Conservation (phyloP, 2,329 filamentous ascomycete species). For the Talaromyces pinophilus region DNA sequence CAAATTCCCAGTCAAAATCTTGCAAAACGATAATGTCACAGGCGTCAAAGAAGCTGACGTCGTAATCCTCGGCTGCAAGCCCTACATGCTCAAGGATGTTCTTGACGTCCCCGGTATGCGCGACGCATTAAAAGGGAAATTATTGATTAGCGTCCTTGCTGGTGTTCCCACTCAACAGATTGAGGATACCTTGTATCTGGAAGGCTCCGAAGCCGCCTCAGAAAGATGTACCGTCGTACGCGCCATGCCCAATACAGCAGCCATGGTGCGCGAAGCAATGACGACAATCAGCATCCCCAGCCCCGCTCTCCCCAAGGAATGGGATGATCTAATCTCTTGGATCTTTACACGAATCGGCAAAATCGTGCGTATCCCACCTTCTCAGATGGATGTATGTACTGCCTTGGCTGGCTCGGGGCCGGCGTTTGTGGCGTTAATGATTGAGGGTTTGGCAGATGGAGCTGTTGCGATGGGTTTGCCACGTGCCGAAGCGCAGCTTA, state of each 20-base stretch:
- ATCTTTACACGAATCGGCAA: slow-evolving; percentile 57
- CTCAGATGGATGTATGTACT: slow-evolving; percentile 59
- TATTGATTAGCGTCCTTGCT: slow-evolving; percentile 78
- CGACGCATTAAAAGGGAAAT: slow-evolving; percentile 73
- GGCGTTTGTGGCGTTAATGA: slow-evolving; percentile 61
- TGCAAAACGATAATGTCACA: slow-evolving; percentile 70
- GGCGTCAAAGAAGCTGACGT: slow-evolving; percentile 70
- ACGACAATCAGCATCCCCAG: slow-evolving; percentile 68
- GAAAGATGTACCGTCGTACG: slow-evolving; percentile 62
- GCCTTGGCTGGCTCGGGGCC: slow-evolving; percentile 63
- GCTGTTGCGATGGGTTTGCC: slow-evolving; percentile 65
- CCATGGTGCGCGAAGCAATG: slow-evolving; percentile 77
- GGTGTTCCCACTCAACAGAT: slow-evolving; percentile 73
- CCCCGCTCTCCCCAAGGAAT: slow-evolving; percentile 49
- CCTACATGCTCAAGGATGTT: slow-evolving; percentile 69
- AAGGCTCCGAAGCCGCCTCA: slow-evolving; percentile 40
- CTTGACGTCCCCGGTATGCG: slow-evolving; percentile 68
- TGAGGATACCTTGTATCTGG: slow-evolving; percentile 62
- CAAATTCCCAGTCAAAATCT: slow-evolving; percentile 60
- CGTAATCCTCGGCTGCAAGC: slow-evolving; percentile 78
- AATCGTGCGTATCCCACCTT: slow-evolving; percentile 54
- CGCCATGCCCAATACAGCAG: slow-evolving; percentile 83
- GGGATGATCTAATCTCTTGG: slow-evolving; percentile 52
- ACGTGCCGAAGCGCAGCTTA: slow-evolving; percentile 59
- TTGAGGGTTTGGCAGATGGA: slow-evolving; percentile 62